Base-by-base conservation (phyloP, 192 early-diverging fungal species). In the Coemansia sp. region DNA sequence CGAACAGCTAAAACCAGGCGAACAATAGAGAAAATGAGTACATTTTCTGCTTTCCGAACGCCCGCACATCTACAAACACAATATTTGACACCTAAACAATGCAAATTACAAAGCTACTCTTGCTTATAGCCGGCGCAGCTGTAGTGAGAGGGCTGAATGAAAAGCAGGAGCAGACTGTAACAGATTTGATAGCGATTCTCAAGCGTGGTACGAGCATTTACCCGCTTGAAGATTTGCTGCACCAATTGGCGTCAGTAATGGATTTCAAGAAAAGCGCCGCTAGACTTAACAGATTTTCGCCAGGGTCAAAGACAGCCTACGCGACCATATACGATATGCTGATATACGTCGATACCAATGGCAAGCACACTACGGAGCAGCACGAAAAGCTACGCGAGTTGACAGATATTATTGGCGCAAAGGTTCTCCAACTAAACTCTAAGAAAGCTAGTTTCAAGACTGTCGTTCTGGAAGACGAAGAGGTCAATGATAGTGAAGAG, bases 291-390 rank as follows among this genome's bases (percentile, higher is more conserved):
- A 70, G 74, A 13, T 76, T 66, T 52, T 61, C 60, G 2, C 74
- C 74, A 2, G 65, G 33, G 13, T 65, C 74, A 8, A 76, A 68
- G 27, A 40, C 63, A 12, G 74, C 71, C 10, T 76, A 76, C 63
- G 54, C 63, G 12, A 76, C 79, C 1, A 68, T 81, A 4, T 74
- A 81, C 44, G 74, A 76, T 60, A 81, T 81, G 79, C 74, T 81
- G 22, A 52, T 73, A 16, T 76, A 68, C 47, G 71, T 76, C 40
- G 74, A 76, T 54, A 66, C 71, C 10, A 81, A 81, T 34, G 74
- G 70, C 22, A 76, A 76, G 60, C 79, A 81, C 41, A 70, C 79
- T 2, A 55, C 64, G 0, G 79, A 81, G 36, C 74, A 81, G 64
- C 79, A 73, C 40, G 52, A 65, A 24, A 73, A 76, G 16, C 71